Evolutionary conservation across 768 basidiomycete genomes (phyloP), one percentile per base, ranked within the genome.

Genomic region (Leccinum ochraceum): DNA sequence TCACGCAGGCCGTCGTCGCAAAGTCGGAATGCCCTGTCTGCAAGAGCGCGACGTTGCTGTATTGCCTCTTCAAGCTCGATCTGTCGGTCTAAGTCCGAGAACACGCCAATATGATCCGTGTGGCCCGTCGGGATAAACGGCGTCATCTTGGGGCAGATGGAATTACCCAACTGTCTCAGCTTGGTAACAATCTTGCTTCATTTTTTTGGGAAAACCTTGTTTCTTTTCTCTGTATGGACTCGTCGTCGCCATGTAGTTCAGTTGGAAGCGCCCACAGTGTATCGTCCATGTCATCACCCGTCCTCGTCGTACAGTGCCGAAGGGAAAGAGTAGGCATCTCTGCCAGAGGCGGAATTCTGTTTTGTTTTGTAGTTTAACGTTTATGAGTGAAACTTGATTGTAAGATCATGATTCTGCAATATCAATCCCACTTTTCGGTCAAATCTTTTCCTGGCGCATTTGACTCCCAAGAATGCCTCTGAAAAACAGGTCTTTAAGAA

Each of bases 1-100:
- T 87, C 60, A 79, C 80, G 3, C 75, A 79, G 24, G 79, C 77
- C 13, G 73, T 86, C 17, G 73, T 82, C 16, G 74, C 77, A 52
- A 76, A 75, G 1, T 76, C 80, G 3, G 72, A 75, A 9, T 87
- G 86, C 64, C 84, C 85, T 0, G 77, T 82, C 0, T 87, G 85
- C 63, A 68, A 75, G 62, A 77, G 76, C 10, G 79, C 83, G 1
- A 81, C 80, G 2, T 62, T 85, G 42, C 63, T 85, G 24, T 86
- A 86, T 63, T 85, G 82, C 63, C 73, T 86, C 32, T 84, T 86
- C 74, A 76, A 75, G 56, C 65, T 87, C n/a, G 79, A 85, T 58
- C 60, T 84, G 39, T 65, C 67, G 1, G 61, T 30, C 16, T 73
- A 62, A 24, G 4, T 26, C 28, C 4, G 39, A 56, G 28, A 17